Evolutionary conservation across 2,329 filamentous ascomycete species (phyloP).

Genomic region (Aspergillus hortae): DNA sequence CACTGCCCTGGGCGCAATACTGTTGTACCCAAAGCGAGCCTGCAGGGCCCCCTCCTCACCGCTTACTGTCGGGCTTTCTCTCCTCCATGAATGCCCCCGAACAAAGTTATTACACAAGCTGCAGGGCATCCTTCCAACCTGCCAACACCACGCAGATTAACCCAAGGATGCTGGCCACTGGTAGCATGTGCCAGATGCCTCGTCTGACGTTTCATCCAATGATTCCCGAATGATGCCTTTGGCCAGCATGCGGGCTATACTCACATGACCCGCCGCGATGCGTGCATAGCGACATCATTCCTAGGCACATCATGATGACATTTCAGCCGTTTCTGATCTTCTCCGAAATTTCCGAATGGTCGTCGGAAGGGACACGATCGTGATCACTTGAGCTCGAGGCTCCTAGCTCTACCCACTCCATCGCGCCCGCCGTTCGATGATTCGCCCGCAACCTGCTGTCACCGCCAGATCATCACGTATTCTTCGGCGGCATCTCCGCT

Average conservation of each 20-base stretch:
- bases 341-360: constrained; percentile 36
- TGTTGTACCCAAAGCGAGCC: constrained; percentile 1
- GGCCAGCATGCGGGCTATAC: constrained; percentile 3
- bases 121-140: constrained; percentile 1
- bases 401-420: constrained; percentile 1
- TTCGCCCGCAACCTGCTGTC: constrained; percentile 7
- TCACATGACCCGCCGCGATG: constrained; percentile 18
- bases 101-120: constrained; percentile 2
- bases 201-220: constrained; percentile 3
- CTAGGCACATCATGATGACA: constrained; percentile 12
- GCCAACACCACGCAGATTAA: constrained; percentile 8
- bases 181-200: not conserved
- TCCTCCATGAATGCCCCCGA: constrained; percentile 8
- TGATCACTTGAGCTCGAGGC: constrained; percentile 8
- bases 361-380: constrained; percentile 25
- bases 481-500: not conserved
- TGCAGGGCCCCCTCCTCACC: constrained; percentile 9
- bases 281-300: constrained; percentile 7
- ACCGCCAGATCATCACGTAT: constrained; percentile 15
- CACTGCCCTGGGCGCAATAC: constrained; percentile 7
- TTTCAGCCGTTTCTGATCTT: constrained; percentile 6
- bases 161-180: not conserved
- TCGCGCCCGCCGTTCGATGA: not conserved
- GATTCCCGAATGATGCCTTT: not conserved
- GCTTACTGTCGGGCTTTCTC: constrained; percentile 12